Conservation (phyloP, 768 basidiomycete species). For the Pisolithus orientalis region DNA sequence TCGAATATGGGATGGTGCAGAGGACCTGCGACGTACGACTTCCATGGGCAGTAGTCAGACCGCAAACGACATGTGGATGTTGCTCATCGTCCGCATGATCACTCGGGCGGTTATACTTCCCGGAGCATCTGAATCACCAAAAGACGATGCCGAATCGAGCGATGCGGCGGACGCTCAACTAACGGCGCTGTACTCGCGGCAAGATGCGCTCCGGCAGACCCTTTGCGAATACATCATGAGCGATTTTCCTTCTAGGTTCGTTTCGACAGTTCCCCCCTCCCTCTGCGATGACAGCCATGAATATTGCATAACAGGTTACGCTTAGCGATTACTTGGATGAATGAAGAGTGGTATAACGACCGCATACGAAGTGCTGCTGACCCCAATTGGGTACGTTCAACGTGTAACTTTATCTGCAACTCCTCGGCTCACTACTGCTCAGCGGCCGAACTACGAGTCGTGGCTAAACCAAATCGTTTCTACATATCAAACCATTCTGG, state of each 20-base stretch:
- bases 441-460: conserved; percentile 78
- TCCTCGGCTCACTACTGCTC: conserved; percentile 6
- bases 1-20: conserved; percentile 68
- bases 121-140: conserved; percentile 6
- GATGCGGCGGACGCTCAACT: conserved; percentile 27
- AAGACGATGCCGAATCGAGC: conserved; percentile 10
- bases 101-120: conserved; percentile 59
- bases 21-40: conserved; percentile 43
- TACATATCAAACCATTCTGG: conserved; percentile 68
- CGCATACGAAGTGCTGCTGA: conserved; percentile 52
- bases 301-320: conserved; percentile 49
- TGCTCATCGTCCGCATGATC: conserved; percentile 80
- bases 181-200: conserved; percentile 50
- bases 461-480: conserved; percentile 85
- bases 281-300: neutral
- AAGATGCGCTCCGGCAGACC: conserved; percentile 68
- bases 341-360: conserved; percentile 99
- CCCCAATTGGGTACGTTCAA: conserved; percentile 51
- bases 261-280: conserved; percentile 10
- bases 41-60: conserved; percentile 37
- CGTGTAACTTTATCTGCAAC: neutral
- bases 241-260: conserved; percentile 81
- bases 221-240: conserved; percentile 83
- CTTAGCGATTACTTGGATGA: conserved; percentile 96
- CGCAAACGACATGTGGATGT: conserved; percentile 86